Conservation (phyloP, 192 early-diverging fungal genomes). For the Gamsiella multidivaricata region DNA sequence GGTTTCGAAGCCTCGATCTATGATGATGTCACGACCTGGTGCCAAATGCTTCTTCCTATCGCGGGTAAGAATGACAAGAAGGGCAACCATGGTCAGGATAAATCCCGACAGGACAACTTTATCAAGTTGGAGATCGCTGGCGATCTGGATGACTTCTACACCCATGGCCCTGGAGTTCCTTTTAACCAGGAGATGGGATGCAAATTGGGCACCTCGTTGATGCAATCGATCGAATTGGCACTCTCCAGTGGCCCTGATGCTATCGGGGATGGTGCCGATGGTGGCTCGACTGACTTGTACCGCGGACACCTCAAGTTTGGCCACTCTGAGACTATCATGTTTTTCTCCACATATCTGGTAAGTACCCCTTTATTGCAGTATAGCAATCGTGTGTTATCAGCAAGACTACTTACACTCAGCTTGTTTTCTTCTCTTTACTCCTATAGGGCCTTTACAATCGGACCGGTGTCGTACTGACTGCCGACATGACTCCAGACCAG, state of each 20-base stretch:
- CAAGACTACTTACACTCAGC: too few species aligned
- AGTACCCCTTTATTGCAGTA: too few species aligned
- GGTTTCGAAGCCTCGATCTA: constrained; percentile 33
- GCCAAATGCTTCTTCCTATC: constrained; percentile 25
- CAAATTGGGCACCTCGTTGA: constrained; percentile 17
- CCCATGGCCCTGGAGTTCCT: constrained; percentile 31
- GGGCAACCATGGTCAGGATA: too few species aligned
- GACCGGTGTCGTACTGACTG: constrained; percentile 13
- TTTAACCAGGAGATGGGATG: constrained; percentile 49
- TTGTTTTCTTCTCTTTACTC: not conserved
- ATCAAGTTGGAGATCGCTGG: constrained; percentile 20
- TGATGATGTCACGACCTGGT: constrained; percentile 42
- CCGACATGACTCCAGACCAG: constrained; percentile 18
- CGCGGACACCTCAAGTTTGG: constrained; percentile 34
- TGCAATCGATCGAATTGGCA: constrained; percentile 7
- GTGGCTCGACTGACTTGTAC: not conserved
- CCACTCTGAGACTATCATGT: constrained; percentile 33
- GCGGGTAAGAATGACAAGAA: not conserved
- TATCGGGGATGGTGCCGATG: not conserved
- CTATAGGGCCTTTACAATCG: constrained; percentile 18
- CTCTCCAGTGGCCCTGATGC: too few species aligned
- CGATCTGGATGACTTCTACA: constrained; percentile 42
- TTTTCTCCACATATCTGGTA: constrained; percentile 30
- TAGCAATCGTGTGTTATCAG: not conserved
- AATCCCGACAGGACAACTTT: not conserved